Evolutionary conservation across 2,329 filamentous ascomycete genomes (phyloP), one percentile per base, ranked within the genome.

Genomic region (Cladosporium sp.): DNA sequence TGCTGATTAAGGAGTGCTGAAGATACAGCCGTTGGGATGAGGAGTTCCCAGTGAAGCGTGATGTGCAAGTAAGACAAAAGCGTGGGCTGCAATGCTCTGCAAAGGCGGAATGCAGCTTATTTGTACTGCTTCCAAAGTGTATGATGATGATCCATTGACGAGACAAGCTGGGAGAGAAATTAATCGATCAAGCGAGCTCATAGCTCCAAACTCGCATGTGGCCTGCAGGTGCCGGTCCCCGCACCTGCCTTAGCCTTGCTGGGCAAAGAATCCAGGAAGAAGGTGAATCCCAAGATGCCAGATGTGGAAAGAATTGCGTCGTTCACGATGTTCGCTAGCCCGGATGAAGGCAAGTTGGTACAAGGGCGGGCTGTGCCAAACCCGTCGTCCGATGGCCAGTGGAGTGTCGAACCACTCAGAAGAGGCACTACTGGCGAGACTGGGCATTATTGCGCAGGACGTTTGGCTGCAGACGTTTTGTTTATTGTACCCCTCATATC

Each of bases 181-280:
- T 32, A 48, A 29, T 48, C 30, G 16, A 48, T 35, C 33, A 40
- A 33, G 45, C 45, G 36, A 48, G 45, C 45, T 48, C 45, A 12
- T 12, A 48, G 45, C 45, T 48, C 43, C 30, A 20, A 38, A 33
- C 43, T n/a, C 7, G 35, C 43, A 38, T 47, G 33, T 15, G 4
- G 38, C 43, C 27, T 48, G 45, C 45, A 48, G 45, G 27, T 22
- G 45, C 45, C 36, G 45, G 15, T 48, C 43, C 35, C 45, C 45
- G 45, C 45, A 48, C 36, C 27, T 40, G n/a, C 25, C 16, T 39
- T 47, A 39, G 36, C 15, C 22, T 15, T 39, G 20, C 33, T 46
- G 43, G 32, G 43, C 43, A 35, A n/a, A 35, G 32, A n/a, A 4
- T 35, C 32, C 12, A 15, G 32, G 32, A 15, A 18, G 32, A 15